Conservation (phyloP, 352 stramenopile species). For the Phytophthora capsici region DNA sequence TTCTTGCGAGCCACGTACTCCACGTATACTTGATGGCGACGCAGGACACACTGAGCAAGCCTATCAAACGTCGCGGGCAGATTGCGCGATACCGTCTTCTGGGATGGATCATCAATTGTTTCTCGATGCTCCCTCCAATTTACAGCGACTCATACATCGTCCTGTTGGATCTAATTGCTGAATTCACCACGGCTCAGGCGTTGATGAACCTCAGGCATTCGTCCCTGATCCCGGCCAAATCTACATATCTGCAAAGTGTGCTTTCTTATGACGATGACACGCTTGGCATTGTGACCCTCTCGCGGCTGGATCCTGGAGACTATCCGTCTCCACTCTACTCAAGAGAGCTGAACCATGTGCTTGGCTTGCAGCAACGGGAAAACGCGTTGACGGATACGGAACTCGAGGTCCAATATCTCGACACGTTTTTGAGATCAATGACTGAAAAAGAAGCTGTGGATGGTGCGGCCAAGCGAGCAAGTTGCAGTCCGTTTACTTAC, state of each 20-base stretch:
- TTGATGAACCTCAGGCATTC: slow-evolving; percentile 77
- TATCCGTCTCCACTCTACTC: slow-evolving; percentile 70
- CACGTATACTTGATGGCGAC: slow-evolving; percentile 71
- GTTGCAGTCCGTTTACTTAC: slow-evolving; percentile 82
- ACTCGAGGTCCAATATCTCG: slow-evolving; percentile 84
- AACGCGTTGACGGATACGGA: slow-evolving; percentile 85
- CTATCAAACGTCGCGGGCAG: slow-evolving; percentile 82
- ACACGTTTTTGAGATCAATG: slow-evolving; percentile 69
- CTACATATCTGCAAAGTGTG: slow-evolving; percentile 71
- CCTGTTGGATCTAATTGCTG: slow-evolving; percentile 78
- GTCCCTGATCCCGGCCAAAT: slow-evolving; percentile 55
- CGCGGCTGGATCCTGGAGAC: slow-evolving; percentile 68
- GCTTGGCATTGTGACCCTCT: slow-evolving; percentile 64
- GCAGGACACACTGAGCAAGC: slow-evolving; percentile 68
- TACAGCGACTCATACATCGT: slow-evolving; percentile 87
- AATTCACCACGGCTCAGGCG: slow-evolving; percentile 80
- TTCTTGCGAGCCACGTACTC: slow-evolving; percentile 75
- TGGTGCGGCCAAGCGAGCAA: slow-evolving; percentile 39
- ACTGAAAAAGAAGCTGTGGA: slow-evolving; percentile 39
- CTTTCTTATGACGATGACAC: slow-evolving; percentile 60
- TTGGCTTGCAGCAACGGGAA: slow-evolving; percentile 70
- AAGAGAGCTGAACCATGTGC: slow-evolving; percentile 78
- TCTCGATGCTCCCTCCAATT: slow-evolving; percentile 70
- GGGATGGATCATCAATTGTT: slow-evolving; percentile 82
- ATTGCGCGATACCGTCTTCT: slow-evolving; percentile 81